phyloP scores from a whole-genome alignment of 2,329 filamentous ascomycete genomes.

The Colletotrichum aenigma region DNA sequence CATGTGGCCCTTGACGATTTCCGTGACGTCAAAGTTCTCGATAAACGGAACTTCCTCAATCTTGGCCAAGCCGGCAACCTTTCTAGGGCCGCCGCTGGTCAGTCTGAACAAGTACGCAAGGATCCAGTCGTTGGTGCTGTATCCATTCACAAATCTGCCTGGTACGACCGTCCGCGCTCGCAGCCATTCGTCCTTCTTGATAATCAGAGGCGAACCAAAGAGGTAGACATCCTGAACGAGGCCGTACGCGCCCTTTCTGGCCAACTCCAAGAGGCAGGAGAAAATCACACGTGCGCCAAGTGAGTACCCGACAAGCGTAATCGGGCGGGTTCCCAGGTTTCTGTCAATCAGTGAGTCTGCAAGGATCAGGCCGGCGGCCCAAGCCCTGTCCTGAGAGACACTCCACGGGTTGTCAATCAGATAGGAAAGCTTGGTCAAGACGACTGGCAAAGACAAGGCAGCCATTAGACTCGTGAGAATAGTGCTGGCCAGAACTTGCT shows the following conservation, averaged over 20 bases:
- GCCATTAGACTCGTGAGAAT: slow-evolving; percentile 91
- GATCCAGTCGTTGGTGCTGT: slow-evolving; percentile 96
- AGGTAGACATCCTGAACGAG: slow-evolving; percentile 94
- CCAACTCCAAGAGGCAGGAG: slow-evolving; percentile 85
- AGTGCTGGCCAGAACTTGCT: slow-evolving; percentile 92
- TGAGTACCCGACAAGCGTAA: slow-evolving; percentile 95
- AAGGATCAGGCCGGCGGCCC: slow-evolving; percentile 86
- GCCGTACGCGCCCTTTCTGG: slow-evolving; percentile 81
- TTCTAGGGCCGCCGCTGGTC: slow-evolving; percentile 89
- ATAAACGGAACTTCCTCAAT: slow-evolving; percentile 79
- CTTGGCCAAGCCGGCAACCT: slow-evolving; percentile 81
- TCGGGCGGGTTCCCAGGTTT: slow-evolving; percentile 86
- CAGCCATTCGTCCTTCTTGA: slow-evolving; percentile 88
- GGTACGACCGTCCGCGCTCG: slow-evolving; percentile 82
- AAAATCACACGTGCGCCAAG: slow-evolving; percentile 92
- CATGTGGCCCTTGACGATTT: slow-evolving; percentile 91
- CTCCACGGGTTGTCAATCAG: slow-evolving; percentile 98
- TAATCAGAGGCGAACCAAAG: slow-evolving; percentile 90
- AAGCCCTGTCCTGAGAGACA: slow-evolving; percentile 91
- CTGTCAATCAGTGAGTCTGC: slow-evolving; percentile 93
- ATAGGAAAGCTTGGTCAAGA: slow-evolving; percentile 92
- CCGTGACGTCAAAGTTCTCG: slow-evolving; percentile 89
- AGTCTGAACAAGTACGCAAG: slow-evolving; percentile 94
- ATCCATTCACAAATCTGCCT: slow-evolving; percentile 94
- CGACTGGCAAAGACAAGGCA: slow-evolving; percentile 87